These are phyloP conservation scores for Parietaria judaica DNA, from an alignment of 306 rosid genomes.

Conservation along the genomic window DNA sequence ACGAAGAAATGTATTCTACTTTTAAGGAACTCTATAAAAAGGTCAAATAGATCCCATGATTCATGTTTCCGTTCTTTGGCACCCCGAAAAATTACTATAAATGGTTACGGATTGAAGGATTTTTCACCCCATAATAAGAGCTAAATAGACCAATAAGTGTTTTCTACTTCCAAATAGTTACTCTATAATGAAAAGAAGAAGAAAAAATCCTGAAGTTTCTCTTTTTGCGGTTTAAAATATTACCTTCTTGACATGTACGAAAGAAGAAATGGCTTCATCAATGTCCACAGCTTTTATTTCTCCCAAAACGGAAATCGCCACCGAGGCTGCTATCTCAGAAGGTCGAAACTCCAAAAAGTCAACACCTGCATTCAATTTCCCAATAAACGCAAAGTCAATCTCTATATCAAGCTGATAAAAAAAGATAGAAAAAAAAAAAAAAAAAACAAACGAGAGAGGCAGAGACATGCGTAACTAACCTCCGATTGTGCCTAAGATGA, in stretches of 20 bases:
- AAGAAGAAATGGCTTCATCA: constrained; percentile 39
- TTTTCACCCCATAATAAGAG: neutral
- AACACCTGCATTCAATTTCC: constrained; percentile 51
- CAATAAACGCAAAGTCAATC: constrained; percentile 4
- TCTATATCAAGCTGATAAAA: constrained; percentile 17
- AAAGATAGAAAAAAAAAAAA: neutral
- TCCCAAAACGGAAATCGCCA: constrained; percentile 47
- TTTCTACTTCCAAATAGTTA: neutral
- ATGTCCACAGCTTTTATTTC: constrained; percentile 35
- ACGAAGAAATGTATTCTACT: no score
- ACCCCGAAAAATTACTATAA: neutral
- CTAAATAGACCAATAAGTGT: neutral
- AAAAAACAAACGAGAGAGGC: neutral
- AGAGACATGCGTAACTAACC: constrained; percentile 29
- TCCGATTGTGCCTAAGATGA: constrained; percentile 35
- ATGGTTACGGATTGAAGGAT: neutral
- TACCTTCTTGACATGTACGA: constrained; percentile 50
- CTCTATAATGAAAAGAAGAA: no score
- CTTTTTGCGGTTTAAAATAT: constrained; percentile 5
- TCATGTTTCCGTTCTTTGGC: neutral
- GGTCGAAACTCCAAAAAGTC: constrained; percentile 82
- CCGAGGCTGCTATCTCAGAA: constrained; percentile 82
- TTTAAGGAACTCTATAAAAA: no score
- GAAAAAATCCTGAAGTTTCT: no score
- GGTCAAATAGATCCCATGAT: neutral